Conservation (phyloP, 2,329 filamentous ascomycete genomes). For the Colletotrichum lentis region DNA sequence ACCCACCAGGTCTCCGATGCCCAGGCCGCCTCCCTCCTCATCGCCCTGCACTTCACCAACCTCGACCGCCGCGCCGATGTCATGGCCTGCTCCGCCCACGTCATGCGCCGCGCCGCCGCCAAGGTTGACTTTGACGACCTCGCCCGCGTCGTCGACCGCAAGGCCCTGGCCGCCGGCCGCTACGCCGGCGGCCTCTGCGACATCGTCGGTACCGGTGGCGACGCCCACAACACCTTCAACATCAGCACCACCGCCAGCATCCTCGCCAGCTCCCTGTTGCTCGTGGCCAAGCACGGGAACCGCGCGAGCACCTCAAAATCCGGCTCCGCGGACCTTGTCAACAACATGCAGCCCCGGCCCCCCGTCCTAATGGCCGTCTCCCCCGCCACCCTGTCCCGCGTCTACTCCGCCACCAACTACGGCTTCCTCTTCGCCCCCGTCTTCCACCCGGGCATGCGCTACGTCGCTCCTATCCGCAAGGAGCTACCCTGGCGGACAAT, state of each 20-base stretch:
- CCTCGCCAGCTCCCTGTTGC: conserved; percentile 82
- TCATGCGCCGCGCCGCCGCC: conserved; percentile 83
- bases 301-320: conserved; percentile 94
- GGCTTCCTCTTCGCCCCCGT: conserved; percentile 94
- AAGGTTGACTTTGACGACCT: conserved; percentile 73
- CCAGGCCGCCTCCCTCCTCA: conserved; percentile 86
- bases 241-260: conserved; percentile 96
- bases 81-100: conserved; percentile 81
- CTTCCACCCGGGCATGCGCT: conserved; percentile 94
- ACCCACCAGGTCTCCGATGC: conserved; percentile 88
- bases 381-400: conserved; percentile 71
- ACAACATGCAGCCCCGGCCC: conserved; percentile 73
- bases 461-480: conserved; percentile 84
- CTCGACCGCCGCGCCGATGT: conserved; percentile 86
- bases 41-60: conserved; percentile 89
- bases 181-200: conserved; percentile 90
- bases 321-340: conserved; percentile 90
- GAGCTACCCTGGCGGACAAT: conserved; percentile 95
- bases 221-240: conserved; percentile 98
- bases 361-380: conserved; percentile 79
- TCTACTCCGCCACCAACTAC: conserved; percentile 87
- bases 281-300: conserved; percentile 96
- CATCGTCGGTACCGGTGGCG: conserved; percentile 96
- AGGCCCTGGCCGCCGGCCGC: conserved; percentile 71
- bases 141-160: conserved; percentile 65